Evolutionary conservation across 1,284 basidiomycete genomes (phyloP), one percentile per base, ranked within the genome.

Genomic region (Sanguinoderma infundibulare): DNA sequence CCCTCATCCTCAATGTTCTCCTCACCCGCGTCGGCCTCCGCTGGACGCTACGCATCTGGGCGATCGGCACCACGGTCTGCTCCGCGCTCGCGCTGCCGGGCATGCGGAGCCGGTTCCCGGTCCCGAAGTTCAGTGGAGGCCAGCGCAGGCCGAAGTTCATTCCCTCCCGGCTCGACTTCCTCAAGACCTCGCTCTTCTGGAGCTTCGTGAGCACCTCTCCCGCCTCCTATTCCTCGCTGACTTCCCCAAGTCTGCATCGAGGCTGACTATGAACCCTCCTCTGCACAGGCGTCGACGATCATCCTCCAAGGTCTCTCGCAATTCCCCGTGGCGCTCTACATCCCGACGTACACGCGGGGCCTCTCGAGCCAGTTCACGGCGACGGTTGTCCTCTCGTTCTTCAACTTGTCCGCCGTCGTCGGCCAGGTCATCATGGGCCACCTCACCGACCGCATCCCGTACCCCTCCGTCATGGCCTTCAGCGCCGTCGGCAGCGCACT

Each of bases 251-350:
- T 6, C 8, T 6, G 9, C 15, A 5, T 34, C 9, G 46, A 36
- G 26, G 24, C 22, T 12, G 14, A 28, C 28, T 9, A 1, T 17
- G 17, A n/a, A 15, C 40, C 22, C 49, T 32, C 20, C 22, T 3
- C 34, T 6, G 30, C 9, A 15, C 40, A 70, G 71, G 46, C 60
- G 0, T 44, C 59, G 8, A 67, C 69, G 24, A 65, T 61, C 38
- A 47, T 69, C 35, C 56, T 73, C 10, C 71, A 73, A 51, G 70
- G 70, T 14, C 55, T 73, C 14, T 69, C 69, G 1, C 72, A 69
- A 51, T 72, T 72, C 67, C 71, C 70, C 8, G 72, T 72, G 15
- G 72, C 71, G 17, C 65, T 72, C 1, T 73, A 73, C 54, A 72
- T 73, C 46, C 62, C 69, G 15, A 63, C 70, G 5, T 73, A 64